A percentile compares a stretch with the other conserved stretches of the same genome.
Evolutionary conservation across 192 early-diverging fungal species (phyloP).

Genomic region (Phlyctochytrium arcticum): DNA sequence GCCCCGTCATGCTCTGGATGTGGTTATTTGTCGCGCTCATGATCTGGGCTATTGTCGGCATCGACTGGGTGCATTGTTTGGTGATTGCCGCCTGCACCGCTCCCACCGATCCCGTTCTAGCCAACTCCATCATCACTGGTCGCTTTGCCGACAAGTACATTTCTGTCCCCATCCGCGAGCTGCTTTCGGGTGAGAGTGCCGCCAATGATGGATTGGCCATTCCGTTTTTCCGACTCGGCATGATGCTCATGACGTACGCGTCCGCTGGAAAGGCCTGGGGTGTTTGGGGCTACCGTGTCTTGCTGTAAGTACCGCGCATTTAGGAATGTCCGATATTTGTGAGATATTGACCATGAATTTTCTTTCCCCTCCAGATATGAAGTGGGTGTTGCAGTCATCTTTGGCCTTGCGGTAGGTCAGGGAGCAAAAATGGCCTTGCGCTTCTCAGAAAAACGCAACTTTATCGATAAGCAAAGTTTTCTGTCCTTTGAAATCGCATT

Average conservation of each 20-base stretch:
- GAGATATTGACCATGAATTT: not conserved
- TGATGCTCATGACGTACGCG: slow-evolving; percentile 24
- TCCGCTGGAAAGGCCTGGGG: slow-evolving; percentile 21
- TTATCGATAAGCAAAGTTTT: slow-evolving; percentile 86
- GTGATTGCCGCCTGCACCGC: slow-evolving; percentile 68
- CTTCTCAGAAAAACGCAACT: slow-evolving; percentile 59
- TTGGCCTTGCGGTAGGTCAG: slow-evolving; percentile 72
- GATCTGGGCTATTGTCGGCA: slow-evolving; percentile 41
- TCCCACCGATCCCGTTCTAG: slow-evolving; percentile 89
- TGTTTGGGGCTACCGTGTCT: slow-evolving; percentile 4
- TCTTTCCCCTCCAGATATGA: slow-evolving; percentile 60
- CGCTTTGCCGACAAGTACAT: slow-evolving; percentile 89
- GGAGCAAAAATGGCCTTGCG: slow-evolving; percentile 64
- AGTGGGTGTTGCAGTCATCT: slow-evolving; percentile 61
- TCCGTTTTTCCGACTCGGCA: slow-evolving; percentile 72
- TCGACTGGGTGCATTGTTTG: slow-evolving; percentile 47
- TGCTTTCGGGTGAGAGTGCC: slow-evolving; percentile 53
- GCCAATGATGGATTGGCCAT: slow-evolving; percentile 68
- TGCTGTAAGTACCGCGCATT: slow-evolving; percentile 5
- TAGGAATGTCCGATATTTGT: no score
- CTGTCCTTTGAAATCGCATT: slow-evolving; percentile 78
- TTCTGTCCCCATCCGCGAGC: slow-evolving; percentile 45
- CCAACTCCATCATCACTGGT: slow-evolving; percentile 92
- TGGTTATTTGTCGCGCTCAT: slow-evolving; percentile 68
- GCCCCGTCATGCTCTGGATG: slow-evolving; percentile 79